Base-by-base conservation (phyloP, 306 rosid species). In the Quercus alba region DNA sequence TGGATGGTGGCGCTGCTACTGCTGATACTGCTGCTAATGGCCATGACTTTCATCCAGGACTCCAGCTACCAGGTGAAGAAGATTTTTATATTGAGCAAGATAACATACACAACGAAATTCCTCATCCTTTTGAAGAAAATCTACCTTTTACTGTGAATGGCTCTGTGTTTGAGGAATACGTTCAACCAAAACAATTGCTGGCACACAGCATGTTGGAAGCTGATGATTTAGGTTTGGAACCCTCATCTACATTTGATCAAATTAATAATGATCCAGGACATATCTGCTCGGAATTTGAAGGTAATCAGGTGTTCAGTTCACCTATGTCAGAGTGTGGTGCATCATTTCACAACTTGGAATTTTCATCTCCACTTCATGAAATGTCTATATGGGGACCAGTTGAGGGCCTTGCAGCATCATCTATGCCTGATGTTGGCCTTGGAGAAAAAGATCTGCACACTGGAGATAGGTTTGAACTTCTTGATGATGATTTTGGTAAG, bases 321-420 rank as follows among this genome's bases (percentile, higher is more conserved):
- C 84, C 95, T 17, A 81, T 90, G 75, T 84, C 89, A 77, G 93
- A 89, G 67, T 85, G 87, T 63, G 91, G 86, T 74, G 74, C 90
- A 68, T 84, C 97, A 26, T 91, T 91, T 83, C 85, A 87, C 81
- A 79, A 83, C 80, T 73, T 88, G 80, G 90, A 88, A 75, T 87
- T 82, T 74, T 82, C 89, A 72, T 80, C 97, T 81, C 88, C 92
- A 73, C 91, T 91, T 81, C 87, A 87, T 77, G 95, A 86, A 74
- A 75, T 89, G 81, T 77, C 91, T 38, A 82, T 81, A n/a, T 92
- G 97, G 97, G 84, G 83, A 79, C 77, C 89, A 76, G 84, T 74
- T 19, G 86, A 63, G 72, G 57, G 56, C 71, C 66, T 82, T 59
- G 75, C 89, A 74, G 87, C 84, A 64, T 56, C 88, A 62, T 76